Evolutionary conservation across 1,139 yeast species (phyloP).

Genomic region (Hansenula anomala): DNA sequence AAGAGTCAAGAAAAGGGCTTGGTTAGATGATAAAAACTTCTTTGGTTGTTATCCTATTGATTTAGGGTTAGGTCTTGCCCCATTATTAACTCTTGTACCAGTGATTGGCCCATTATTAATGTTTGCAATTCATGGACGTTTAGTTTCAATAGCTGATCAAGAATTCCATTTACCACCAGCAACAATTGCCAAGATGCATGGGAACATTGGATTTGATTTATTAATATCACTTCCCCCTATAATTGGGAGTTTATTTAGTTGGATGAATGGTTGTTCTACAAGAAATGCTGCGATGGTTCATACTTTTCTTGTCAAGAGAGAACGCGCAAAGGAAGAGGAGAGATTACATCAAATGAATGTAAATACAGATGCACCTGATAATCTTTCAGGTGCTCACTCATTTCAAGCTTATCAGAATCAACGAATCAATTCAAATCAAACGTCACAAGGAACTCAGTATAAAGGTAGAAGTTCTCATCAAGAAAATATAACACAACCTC

Average conservation of each 20-base stretch:
- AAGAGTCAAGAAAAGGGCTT: constrained; percentile 66
- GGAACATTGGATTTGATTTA: constrained; percentile 69
- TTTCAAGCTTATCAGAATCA: background rate
- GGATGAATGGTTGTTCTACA: constrained; percentile 86
- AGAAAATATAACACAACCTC: too few species aligned
- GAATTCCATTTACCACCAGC: constrained; percentile 54
- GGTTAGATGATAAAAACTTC: constrained; percentile 77
- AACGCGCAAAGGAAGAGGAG: constrained; percentile 5
- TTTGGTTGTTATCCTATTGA: constrained; percentile 78
- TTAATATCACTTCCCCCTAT: constrained; percentile 74
- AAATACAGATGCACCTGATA: background rate
- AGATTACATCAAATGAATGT: constrained; percentile 3
- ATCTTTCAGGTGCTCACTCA: constrained; percentile 1
- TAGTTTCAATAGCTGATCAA: constrained; percentile 54
- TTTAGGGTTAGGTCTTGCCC: constrained; percentile 75
- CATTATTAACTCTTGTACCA: constrained; percentile 64
- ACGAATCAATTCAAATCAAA: too few species aligned
- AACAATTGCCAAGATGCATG: constrained; percentile 62
- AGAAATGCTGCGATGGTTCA: constrained; percentile 79
- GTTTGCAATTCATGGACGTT: constrained; percentile 70
- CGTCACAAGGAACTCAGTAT: too few species aligned
- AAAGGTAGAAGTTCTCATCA: too few species aligned
- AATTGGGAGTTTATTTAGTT: constrained; percentile 68
- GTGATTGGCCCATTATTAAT: constrained; percentile 75
- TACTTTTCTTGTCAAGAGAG: constrained; percentile 21